Percentiles rank a stretch among this genome's conserved stretches.
Evolutionary conservation across 306 rosid genomes (phyloP).

Genomic region (Crataegus laevigata): DNA sequence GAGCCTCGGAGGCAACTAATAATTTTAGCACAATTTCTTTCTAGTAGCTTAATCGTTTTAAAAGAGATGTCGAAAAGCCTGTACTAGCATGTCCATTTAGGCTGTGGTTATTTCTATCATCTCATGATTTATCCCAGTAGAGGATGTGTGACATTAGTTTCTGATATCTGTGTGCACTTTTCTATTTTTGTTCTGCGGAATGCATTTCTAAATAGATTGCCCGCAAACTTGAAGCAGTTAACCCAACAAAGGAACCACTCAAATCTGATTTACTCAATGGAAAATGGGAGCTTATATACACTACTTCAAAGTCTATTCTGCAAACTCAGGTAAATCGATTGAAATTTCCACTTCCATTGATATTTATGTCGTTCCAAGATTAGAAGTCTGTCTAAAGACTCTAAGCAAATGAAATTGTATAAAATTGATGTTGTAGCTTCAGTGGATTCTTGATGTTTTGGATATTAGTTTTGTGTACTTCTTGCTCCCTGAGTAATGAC

Average conservation of each 20-base stretch:
- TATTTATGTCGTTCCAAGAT: neutral
- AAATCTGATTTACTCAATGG: conserved; percentile 70
- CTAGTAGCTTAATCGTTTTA: too few species aligned
- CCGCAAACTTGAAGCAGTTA: conserved; percentile 83
- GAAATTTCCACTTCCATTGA: neutral
- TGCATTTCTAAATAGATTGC: conserved; percentile 65
- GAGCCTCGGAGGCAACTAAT: too few species aligned
- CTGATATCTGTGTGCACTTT: conserved; percentile 11
- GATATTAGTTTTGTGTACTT: too few species aligned
- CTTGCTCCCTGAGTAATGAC: too few species aligned
- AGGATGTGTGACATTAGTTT: neutral
- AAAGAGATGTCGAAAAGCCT: neutral
- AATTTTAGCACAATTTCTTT: too few species aligned
- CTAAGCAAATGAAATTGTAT: neutral
- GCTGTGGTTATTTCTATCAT: neutral
- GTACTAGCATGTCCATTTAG: neutral
- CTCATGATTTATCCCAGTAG: neutral
- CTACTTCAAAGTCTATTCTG: conserved; percentile 74
- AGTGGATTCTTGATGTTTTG: too few species aligned
- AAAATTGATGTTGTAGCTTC: neutral
- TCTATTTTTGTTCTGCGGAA: conserved; percentile 27
- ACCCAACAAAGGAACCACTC: conserved; percentile 63
- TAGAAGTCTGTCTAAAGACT: neutral
- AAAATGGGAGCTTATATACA: conserved; percentile 96
- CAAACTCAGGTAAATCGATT: conserved; percentile 44